phyloP scores from a whole-genome alignment of 164 flowering plant species.

The Tinospora cordifolia region DNA sequence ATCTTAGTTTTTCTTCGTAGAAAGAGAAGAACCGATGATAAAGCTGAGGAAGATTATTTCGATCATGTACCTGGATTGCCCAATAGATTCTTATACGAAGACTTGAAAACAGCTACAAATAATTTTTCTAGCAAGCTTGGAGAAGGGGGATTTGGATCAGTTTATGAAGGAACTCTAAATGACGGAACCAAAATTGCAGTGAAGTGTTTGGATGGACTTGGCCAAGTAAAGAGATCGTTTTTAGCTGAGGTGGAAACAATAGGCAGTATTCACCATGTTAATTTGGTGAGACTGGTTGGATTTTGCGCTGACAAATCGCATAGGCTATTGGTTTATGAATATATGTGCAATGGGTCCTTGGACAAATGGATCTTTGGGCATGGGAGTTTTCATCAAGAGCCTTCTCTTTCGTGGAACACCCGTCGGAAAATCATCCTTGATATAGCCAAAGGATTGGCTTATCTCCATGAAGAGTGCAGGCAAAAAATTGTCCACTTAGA shows the following conservation, averaged over 20 bases:
- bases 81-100: neutral
- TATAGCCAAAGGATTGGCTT: conserved; percentile 18
- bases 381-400: neutral
- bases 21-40: neutral
- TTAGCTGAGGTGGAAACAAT: conserved; percentile 8
- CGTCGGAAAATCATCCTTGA: conserved; percentile 11
- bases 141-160: conserved; percentile 14
- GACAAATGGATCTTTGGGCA: conserved; percentile 26
- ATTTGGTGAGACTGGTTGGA: conserved; percentile 19
- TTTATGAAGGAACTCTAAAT: conserved; percentile 18
- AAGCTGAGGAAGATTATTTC: neutral
- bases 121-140: neutral
- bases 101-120: neutral
- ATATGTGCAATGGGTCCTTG: conserved; percentile 19
- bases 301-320: neutral
- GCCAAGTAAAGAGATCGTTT: conserved; percentile 25
- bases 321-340: conserved; percentile 1
- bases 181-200: conserved; percentile 26
- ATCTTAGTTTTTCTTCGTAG: neutral
- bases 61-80: neutral
- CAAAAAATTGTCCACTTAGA: conserved; percentile 24
- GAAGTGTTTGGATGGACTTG: conserved; percentile 20
- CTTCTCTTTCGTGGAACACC: conserved; percentile 16
- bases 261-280: conserved; percentile 22
- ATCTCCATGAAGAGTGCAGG: conserved; percentile 29